These are phyloP conservation scores for Solanum habrochaites DNA, from an alignment of 257 asterid genomes.

Conservation along the genomic window DNA sequence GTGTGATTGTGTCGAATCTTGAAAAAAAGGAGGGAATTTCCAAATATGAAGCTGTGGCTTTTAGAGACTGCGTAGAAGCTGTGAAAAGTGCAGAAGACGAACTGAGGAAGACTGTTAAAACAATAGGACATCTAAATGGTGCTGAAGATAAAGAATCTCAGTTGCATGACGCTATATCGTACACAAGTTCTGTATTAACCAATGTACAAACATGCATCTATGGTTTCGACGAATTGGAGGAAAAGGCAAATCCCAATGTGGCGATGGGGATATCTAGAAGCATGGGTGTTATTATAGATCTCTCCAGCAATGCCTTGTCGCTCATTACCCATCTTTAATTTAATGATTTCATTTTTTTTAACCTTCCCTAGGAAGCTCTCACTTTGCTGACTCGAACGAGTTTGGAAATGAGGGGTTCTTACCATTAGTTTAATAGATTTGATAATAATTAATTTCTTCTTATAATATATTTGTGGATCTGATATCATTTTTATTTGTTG, in stretches of 20 bases:
- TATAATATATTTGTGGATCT: not conserved
- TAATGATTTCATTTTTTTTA: not conserved
- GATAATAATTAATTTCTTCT: not conserved
- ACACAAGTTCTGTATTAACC: slow-evolving; percentile 71
- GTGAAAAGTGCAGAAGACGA: slow-evolving; percentile 39
- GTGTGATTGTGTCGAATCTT: slow-evolving; percentile 9
- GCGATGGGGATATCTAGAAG: slow-evolving; percentile 21
- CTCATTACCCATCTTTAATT: slow-evolving; percentile 21
- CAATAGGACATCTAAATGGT: slow-evolving; percentile 25
- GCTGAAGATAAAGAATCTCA: slow-evolving; percentile 35
- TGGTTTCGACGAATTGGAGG: slow-evolving; percentile 13
- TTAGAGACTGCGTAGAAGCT: slow-evolving; percentile 49
- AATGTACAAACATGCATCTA: slow-evolving; percentile 63
- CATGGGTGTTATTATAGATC: slow-evolving; percentile 13
- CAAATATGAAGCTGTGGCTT: slow-evolving; percentile 13
- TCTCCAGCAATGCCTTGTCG: slow-evolving; percentile 40
- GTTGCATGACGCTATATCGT: slow-evolving; percentile 60
- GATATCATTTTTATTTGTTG: not conserved
- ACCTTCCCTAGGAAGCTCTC: too few relatives aligned
- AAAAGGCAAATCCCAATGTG: slow-evolving; percentile 10
- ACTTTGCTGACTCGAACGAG: too few relatives aligned
- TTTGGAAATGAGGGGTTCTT: too few relatives aligned
- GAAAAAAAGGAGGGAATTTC: slow-evolving; percentile 17
- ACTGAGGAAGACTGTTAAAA: slow-evolving; percentile 28
- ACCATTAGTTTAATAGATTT: not conserved